Evolutionary conservation across 2,329 filamentous ascomycete genomes (phyloP), one percentile per base, ranked within the genome.

Genomic region (Paracorniculantispora psalliotae): DNA sequence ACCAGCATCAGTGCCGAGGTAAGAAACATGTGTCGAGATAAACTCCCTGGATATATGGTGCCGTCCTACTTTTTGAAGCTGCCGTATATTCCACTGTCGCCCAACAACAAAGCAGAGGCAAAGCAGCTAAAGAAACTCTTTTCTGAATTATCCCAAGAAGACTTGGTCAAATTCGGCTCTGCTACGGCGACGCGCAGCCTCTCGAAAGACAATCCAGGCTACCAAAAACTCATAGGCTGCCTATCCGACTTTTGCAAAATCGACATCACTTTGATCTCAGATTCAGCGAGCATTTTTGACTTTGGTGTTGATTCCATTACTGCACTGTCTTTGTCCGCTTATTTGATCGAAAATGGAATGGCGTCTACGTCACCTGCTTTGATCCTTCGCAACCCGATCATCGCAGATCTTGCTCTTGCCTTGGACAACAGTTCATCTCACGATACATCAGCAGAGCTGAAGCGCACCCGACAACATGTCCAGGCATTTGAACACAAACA

Each of bases 271-370:
- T 72, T 75, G 0, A 74, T 90, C 2, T 74, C 71, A 0, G 74
- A 80, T 2, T 76, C 74, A 0, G 85, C 86, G 0, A 96, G 85
- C 61, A 83, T 96, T 19, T 96, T 94, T 65, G 91, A 96, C 63
- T 77, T 96, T 1, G 93, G 92, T 0, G 79, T 97, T 25, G 93
- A 96, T 67, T 97, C 92, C 0, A 91, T 97, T 17, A 91, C 90
- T 0, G 89, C 88, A 0, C 86, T 96, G 48, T 81, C 85, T 8
- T 80, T 97, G 30, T 81, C 88, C 0, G 79, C 81, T 5, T 71
- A 79, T 13, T 75, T 97, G 15, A 89, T 85, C 64, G 76, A 80
- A 2, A 75, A 75, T 2, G 90, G 90, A 0, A 82, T 92, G 55
- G 35, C 67, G 1, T 74, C 78, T 15, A 86, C 84, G 0, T 85